Base-by-base conservation (phyloP, 371 early-diverging fungal species). In the Smittium culicis region DNA sequence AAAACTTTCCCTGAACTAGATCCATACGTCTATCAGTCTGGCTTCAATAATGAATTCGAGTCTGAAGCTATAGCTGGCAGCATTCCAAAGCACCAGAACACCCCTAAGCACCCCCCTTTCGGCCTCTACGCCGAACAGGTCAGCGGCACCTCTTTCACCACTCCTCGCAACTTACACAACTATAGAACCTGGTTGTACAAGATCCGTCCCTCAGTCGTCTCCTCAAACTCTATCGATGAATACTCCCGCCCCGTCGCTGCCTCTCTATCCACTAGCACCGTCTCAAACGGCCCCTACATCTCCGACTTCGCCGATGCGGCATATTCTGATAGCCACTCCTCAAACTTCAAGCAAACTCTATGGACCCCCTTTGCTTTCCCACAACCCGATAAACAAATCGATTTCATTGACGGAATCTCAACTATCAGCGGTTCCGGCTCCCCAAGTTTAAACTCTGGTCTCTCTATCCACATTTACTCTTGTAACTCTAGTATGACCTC, bases 71-170 rank as follows among this genome's bases (percentile, higher is more conserved):
- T 94, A 3, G 78, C 79, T 25, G 89, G 86, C 65, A 89, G 94
- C 35, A 87, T 97, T 28, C 96, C 97, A 25, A 66, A 65, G 78
- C 90, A 85, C 62, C 92, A 91, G 71, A 97, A 97, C 81, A 86
- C 91, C 1, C 96, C 98, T 5, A 95, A 94, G 78, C 77, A 81
- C 66, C 90, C 90, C 71, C 90, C 96, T 34, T 94, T 90, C 71
- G 84, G 86, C 24, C 82, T 97, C 62, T 93, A 94, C 72, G 92
- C 96, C 28, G 98, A 97, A 77, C 95, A 94, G 73, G 81, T 97
- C 32, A 91, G 92, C 29, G 96, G 96, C 54, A 89, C 94, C 2
- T 94, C 96, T 20, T 97, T 97, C 77, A 96, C 98, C 0, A 92
- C 86, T 1, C 90, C 88, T 33, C 83, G 94, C 34, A 79, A 83